Conservation (phyloP, 371 early-diverging fungal species). For the Mucor piriformis region DNA sequence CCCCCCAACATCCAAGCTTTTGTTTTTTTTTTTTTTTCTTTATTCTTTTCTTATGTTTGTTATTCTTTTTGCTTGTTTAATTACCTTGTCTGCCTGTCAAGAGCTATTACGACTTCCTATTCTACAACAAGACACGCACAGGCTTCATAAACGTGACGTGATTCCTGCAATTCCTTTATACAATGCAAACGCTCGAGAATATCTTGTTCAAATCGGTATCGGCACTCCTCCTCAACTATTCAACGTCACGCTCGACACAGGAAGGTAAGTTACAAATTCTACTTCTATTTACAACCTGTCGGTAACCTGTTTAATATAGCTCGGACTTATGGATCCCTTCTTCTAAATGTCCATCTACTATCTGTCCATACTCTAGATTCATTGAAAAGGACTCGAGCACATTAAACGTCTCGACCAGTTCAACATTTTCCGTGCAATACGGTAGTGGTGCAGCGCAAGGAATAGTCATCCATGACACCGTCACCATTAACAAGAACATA, state of each 20-base stretch:
- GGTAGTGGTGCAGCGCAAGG: conserved; percentile 48
- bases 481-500: conserved; percentile 24
- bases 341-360: conserved; percentile 26
- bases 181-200: conserved; percentile 37
- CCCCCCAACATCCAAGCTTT: too few relatives aligned
- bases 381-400: conserved; percentile 30
- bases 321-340: conserved; percentile 47
- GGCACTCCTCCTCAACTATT: conserved; percentile 44
- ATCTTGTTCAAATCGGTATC: conserved; percentile 31
- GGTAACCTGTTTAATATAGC: conserved; percentile 11
- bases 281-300: too few relatives aligned
- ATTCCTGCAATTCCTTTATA: conserved; percentile 24
- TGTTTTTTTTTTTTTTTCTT: conserved; percentile 1
- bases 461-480: conserved; percentile 34
- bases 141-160: conserved; percentile 2
- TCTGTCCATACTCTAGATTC: conserved; percentile 34
- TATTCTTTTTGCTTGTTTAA: neutral
- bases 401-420: conserved; percentile 25
- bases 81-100: neutral
- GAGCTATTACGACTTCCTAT: conserved; percentile 4
- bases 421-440: conserved; percentile 31
- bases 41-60: neutral
- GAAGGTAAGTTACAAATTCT: conserved; percentile 39
- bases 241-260: conserved; percentile 45
- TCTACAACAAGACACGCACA: neutral